Evolutionary conservation across 345 rosid species (phyloP).

Genomic region (Cardamine chenopodiifolia): DNA sequence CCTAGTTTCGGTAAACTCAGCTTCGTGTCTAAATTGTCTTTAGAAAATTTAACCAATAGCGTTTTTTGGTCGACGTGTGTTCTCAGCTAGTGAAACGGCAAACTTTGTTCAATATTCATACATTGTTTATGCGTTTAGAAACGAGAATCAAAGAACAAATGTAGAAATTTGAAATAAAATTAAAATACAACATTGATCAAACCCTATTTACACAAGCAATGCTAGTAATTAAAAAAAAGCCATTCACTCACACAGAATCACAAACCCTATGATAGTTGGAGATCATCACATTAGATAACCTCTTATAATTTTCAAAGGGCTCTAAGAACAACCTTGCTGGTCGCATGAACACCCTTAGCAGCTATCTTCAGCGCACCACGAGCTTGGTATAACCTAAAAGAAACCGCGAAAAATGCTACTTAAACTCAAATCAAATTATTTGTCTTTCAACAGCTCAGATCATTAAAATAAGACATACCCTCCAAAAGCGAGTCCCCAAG

Average conservation of each 20-base stretch:
- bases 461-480: conserved; percentile 57
- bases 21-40: background rate
- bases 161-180: conserved; percentile 2
- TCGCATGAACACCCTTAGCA: conserved; percentile 65
- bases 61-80: background rate
- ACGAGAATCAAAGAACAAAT: conserved; percentile 3
- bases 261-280: conserved; percentile 15
- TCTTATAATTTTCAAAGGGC: conserved; percentile 52
- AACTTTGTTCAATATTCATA: conserved; percentile 9
- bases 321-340: conserved; percentile 69
- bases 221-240: background rate
- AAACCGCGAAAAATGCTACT: background rate
- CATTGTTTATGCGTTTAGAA: background rate
- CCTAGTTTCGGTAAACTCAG: too few species aligned
- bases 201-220: conserved; percentile 40
- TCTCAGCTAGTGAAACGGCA: background rate
- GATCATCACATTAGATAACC: conserved; percentile 13
- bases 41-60: background rate
- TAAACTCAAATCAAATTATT: background rate
- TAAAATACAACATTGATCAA: too few species aligned
- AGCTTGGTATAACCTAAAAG: conserved; percentile 63
- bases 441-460: background rate
- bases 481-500: conserved; percentile 85
- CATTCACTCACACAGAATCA: conserved; percentile 1
- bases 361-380: conserved; percentile 69